Evolutionary conservation across 176 grass and related monocot species (phyloP).

Genomic region (Aegilops tauschii): DNA sequence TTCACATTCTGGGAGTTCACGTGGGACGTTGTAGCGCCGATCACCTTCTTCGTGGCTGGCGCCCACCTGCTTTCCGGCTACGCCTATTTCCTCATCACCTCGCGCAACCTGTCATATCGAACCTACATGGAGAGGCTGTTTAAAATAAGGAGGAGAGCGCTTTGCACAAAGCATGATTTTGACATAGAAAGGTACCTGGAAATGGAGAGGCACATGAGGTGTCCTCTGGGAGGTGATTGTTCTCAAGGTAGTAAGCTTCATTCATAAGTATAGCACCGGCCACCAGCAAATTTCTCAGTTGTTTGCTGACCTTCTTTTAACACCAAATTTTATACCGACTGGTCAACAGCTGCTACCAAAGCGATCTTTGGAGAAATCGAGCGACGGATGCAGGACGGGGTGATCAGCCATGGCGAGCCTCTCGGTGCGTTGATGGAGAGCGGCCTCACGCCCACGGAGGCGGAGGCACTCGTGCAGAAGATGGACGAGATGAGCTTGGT

Average conservation of each 20-base stretch:
- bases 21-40: constrained; percentile 55
- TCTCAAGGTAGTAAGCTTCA: neutral
- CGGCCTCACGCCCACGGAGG: constrained; percentile 35
- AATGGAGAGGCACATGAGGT: constrained; percentile 44
- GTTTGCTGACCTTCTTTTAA: neutral
- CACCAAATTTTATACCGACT: neutral
- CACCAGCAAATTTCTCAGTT: neutral
- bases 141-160: constrained; percentile 35
- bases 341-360: neutral
- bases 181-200: constrained; percentile 47
- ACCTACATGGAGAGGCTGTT: constrained; percentile 53
- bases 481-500: constrained; percentile 53
- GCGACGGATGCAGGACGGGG: constrained; percentile 34
- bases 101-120: constrained; percentile 48
- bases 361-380: constrained; percentile 20
- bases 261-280: constrained; percentile 11
- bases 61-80: constrained; percentile 42
- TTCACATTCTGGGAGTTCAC: constrained; percentile 62
- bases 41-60: constrained; percentile 42
- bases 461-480: constrained; percentile 29
- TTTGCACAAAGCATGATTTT: constrained; percentile 32
- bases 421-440: constrained; percentile 36
- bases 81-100: constrained; percentile 64
- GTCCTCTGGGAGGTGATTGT: constrained; percentile 33
- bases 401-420: constrained; percentile 39